These are phyloP conservation scores for Aspergillus campestris DNA, from an alignment of 495 filamentous ascomycete species.

Conservation along the genomic window DNA sequence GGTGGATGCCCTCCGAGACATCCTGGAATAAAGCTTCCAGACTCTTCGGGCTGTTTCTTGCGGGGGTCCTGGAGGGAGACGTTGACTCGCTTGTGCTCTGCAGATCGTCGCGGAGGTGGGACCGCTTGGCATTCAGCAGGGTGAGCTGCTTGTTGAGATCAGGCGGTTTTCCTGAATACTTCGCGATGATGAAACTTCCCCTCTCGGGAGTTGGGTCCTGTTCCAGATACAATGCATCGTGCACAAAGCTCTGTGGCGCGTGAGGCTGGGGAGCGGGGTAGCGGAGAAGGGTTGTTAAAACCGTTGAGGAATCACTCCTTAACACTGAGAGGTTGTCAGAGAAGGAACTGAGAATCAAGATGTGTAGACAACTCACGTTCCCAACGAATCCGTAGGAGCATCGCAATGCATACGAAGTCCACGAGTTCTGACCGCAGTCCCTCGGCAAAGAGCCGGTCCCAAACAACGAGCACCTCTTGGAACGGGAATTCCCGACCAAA, in stretches of 20 bases:
- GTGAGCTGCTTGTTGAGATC: constrained; percentile 23
- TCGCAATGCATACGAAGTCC: constrained; percentile 82
- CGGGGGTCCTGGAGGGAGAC: constrained; percentile 40
- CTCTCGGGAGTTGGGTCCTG: constrained; percentile 65
- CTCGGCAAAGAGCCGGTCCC: constrained; percentile 88
- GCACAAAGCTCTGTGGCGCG: constrained; percentile 67
- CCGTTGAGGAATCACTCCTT: constrained; percentile 75
- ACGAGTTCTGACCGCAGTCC: constrained; percentile 75
- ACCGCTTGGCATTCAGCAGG: constrained; percentile 24
- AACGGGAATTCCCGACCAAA: constrained; percentile 93
- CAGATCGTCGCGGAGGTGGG: constrained; percentile 27
- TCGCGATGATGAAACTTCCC: constrained; percentile 65
- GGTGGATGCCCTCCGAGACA: constrained; percentile 74
- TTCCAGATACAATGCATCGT: constrained; percentile 80
- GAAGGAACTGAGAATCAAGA: neutral
- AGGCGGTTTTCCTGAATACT: constrained; percentile 69
- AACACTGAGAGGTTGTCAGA: constrained; percentile 51
- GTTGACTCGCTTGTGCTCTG: constrained; percentile 21
- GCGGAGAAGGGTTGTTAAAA: constrained; percentile 69
- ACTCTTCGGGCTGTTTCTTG: constrained; percentile 49
- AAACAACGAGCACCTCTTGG: constrained; percentile 70
- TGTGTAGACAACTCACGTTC: constrained; percentile 49
- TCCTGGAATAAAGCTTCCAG: constrained; percentile 78
- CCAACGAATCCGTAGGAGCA: constrained; percentile 92
- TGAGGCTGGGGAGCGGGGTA: constrained; percentile 59